Conservation (phyloP, 1,284 basidiomycete genomes). For the Apiotrichum sp. region DNA sequence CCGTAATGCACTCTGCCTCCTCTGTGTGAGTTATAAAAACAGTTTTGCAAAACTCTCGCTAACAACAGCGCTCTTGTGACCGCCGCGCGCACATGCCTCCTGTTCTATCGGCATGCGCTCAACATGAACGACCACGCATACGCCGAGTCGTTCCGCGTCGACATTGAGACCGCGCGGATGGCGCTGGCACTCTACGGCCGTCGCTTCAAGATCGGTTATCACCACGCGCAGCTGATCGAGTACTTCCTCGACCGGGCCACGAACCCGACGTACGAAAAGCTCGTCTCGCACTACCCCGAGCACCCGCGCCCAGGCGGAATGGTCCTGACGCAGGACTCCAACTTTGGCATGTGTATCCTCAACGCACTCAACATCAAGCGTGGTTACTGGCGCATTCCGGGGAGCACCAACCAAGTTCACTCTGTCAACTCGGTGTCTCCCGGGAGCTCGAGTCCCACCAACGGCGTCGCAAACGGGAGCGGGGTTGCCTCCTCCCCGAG, state of each 20-base stretch:
- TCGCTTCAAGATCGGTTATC: slow-evolving; percentile 42
- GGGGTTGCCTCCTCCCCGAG: too few relatives aligned
- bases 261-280: slow-evolving; percentile 37
- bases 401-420: too few relatives aligned
- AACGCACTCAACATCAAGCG: slow-evolving; percentile 43
- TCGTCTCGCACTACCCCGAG: slow-evolving; percentile 39
- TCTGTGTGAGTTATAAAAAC: slow-evolving; percentile 26
- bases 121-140: slow-evolving; percentile 29
- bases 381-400: slow-evolving; percentile 30
- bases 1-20: slow-evolving; percentile 38
- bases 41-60: too few relatives aligned
- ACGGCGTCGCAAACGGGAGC: too few relatives aligned
- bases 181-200: slow-evolving; percentile 31
- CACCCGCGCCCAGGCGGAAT: slow-evolving; percentile 39
- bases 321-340: slow-evolving; percentile 24
- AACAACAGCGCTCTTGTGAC: slow-evolving; percentile 31
- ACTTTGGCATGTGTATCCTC: slow-evolving; percentile 34
- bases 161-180: slow-evolving; percentile 35
- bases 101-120: slow-evolving; percentile 38
- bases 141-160: slow-evolving; percentile 28
- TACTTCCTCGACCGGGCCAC: slow-evolving; percentile 42
- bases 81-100: slow-evolving; percentile 32
- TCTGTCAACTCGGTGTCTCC: too few relatives aligned
- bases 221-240: slow-evolving; percentile 43
- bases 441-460: too few relatives aligned